Evolutionary conservation across 495 filamentous ascomycete genomes (phyloP).

Genomic region (Aspergillus bridgeri): DNA sequence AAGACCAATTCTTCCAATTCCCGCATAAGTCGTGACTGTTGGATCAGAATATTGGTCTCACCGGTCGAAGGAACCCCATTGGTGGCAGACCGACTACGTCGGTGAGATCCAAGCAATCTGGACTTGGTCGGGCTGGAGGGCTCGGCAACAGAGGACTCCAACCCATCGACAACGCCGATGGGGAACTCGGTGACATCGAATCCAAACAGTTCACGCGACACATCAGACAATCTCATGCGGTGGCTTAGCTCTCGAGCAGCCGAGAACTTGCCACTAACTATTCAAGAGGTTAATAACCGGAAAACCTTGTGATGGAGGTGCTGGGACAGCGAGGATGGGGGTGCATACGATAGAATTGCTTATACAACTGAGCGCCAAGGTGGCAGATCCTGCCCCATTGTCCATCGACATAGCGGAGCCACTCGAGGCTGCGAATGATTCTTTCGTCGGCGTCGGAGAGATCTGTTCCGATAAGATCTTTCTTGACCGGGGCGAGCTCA

Average conservation of each 20-base stretch:
- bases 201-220: slow-evolving; percentile 43
- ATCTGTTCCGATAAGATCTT: slow-evolving; percentile 63
- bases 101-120: slow-evolving; percentile 21
- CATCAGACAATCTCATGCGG: slow-evolving; percentile 38
- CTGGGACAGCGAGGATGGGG: background rate
- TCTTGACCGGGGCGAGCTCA: slow-evolving; percentile 44
- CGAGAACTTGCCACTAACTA: slow-evolving; percentile 48
- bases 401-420: slow-evolving; percentile 71
- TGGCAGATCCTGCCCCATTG: slow-evolving; percentile 69
- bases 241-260: slow-evolving; percentile 62
- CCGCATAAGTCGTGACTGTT: slow-evolving; percentile 59
- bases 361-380: slow-evolving; percentile 65
- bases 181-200: slow-evolving; percentile 37
- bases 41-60: slow-evolving; percentile 35
- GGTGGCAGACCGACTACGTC: slow-evolving; percentile 17
- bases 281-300: slow-evolving; percentile 7
- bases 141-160: slow-evolving; percentile 21
- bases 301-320: background rate
- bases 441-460: slow-evolving; percentile 59
- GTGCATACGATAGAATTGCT: slow-evolving; percentile 44
- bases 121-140: slow-evolving; percentile 35
- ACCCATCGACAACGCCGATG: slow-evolving; percentile 19
- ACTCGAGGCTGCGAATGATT: slow-evolving; percentile 78
- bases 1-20: slow-evolving; percentile 70
- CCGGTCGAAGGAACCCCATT: slow-evolving; percentile 10